Evolutionary conservation across 805 yeast species (phyloP), one percentile per base, ranked within the genome.

Genomic region (Saturnispora sanitii): DNA sequence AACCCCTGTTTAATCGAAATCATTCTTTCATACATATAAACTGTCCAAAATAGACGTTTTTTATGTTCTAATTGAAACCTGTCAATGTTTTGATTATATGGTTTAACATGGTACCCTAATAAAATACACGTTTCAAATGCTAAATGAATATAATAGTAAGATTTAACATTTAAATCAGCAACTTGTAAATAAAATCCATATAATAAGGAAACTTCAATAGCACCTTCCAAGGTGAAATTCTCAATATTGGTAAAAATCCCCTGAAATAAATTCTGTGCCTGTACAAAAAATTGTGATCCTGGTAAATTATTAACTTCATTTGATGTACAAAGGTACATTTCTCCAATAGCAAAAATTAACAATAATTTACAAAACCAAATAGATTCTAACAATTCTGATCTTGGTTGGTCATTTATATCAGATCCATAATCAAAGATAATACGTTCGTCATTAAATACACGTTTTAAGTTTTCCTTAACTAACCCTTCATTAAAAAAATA

Each of bases 401-500:
- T 56, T 25, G 64, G 58, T 3, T 35, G 38, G 38, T 49, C 45
- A 12, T 46, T 28, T 11, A 48, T 33, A 5, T 51, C 56, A 28
- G 47, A 49, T 21, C 60, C 60, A 44, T 51, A 51, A 41, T 54
- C 60, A 13, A 56, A 55, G 49, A 46, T 53, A 41, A 57, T 50
- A 7, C 28, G 15, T 15, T 54, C 54, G 28, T 77, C 77, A 22
- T 79, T 73, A 55, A 80, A 82, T 18, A 81, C 66, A 45, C 79
- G 67, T 61, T 75, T 71, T 40, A 82, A 56, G 45, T 75, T 79
- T 48, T 74, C 73, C 52, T 81, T 82, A 19, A 81, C 84, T 17
- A 81, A 53, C 1, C 94, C 94, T 56, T 82, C 94, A 54, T 82
- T 82, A 63, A 82, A 82, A 52, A 82, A 82, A 60, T 82, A 82